phyloP scores from a whole-genome alignment of 495 filamentous ascomycete species.

The Xylaria castorea region DNA sequence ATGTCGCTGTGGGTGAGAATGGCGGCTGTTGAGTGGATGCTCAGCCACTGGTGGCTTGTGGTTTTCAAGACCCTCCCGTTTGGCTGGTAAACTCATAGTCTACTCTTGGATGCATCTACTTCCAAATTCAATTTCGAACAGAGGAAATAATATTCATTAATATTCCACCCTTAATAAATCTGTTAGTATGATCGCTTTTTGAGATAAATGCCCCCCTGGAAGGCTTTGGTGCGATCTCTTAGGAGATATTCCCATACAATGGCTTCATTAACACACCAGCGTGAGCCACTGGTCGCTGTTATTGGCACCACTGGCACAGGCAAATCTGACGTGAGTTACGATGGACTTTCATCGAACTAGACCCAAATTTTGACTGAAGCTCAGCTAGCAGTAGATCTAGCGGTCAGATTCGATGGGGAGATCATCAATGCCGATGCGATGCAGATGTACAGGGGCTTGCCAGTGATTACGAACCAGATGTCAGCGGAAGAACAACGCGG shows the following conservation, averaged over 20 bases:
- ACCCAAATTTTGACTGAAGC: conserved; percentile 16
- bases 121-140: not conserved
- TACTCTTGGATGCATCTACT: not conserved
- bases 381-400: conserved; percentile 91
- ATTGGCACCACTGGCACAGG: conserved; percentile 95
- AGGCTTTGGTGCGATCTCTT: conserved; percentile 10
- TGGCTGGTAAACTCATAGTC: not conserved
- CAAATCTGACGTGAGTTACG: conserved; percentile 84
- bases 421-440: conserved; percentile 99
- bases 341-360: not conserved
- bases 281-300: conserved; percentile 76
- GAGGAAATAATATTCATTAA: not conserved
- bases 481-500: conserved; percentile 74
- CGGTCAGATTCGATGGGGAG: conserved; percentile 85
- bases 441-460: conserved; percentile 93
- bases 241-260: conserved; percentile 17
- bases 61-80: not conserved
- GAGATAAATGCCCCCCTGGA: conserved; percentile 7
- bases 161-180: not conserved
- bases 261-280: conserved; percentile 29
- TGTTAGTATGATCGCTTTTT: not conserved
- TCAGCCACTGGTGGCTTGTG: not conserved
- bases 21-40: not conserved
- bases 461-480: conserved; percentile 96
- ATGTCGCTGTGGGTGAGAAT: too few species aligned